Base-by-base conservation (phyloP, 192 early-diverging fungal species). In the Jimgerdemannia flammicorona region DNA sequence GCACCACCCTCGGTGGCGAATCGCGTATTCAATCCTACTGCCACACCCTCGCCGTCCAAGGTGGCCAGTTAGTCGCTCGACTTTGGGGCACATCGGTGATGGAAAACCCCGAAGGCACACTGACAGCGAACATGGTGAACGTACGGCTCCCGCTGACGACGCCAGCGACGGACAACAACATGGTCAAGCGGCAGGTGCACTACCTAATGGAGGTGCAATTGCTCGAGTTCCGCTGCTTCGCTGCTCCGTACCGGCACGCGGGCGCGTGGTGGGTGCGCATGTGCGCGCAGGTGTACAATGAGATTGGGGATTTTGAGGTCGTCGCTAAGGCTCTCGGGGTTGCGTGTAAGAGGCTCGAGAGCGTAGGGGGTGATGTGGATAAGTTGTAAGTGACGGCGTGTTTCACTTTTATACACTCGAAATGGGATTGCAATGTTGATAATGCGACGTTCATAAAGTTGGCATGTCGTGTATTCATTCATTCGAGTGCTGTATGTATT, bases 1-100 rank as follows among this genome's bases (percentile, higher is more conserved):
- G 89, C 10, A 74, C 82, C 44, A 83, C 81, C 44, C 82, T 89
- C 63, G 90, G 91, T 18, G 88, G 88, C 29, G 90, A 91, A 78
- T 80, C 84, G 19, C 80, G 73, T 40, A 92, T 92, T 69, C 86
- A 80, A 67, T 72, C 76, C 2, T 89, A 90, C 67, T 81, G 81
- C 29, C 84, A 90, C 59, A 65, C 81, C 8, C 72, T 92, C 3
- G 90, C 89, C 14, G 18, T 89, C 1, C 63, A 78, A 63, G 91
- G 89, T n/a, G 90, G 87, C 8, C 78, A 82, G 7, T 44, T 79
- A 20, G 81, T 89, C 20, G 88, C 91, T n/a, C 77, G 89, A 42
- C 88, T 88, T 65, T 74, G 90, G 6, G 86, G 84, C 29, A 89
- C 91, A 0, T 70, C 83, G 70, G 72, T 84, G 3, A 70, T 92